A percentile compares a stretch with the other conserved stretches of the same genome.
These are phyloP conservation scores for Phytopythium mirpurense DNA, from an alignment of 352 stramenopile species.

Conservation along the genomic window DNA sequence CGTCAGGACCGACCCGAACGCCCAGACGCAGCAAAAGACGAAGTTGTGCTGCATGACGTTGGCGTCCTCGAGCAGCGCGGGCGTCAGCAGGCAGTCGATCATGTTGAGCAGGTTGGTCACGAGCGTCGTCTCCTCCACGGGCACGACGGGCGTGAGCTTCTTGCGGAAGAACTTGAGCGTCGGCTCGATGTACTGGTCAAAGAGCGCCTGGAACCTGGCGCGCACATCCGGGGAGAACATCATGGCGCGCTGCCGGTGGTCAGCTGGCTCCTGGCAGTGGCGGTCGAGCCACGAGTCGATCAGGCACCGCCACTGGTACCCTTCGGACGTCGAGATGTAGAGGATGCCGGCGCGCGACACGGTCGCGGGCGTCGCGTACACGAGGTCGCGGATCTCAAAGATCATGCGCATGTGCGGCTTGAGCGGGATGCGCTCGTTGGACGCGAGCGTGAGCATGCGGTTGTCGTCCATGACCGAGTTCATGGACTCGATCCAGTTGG, in stretches of 20 bases:
- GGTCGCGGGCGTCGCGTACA: slow-evolving; percentile 94
- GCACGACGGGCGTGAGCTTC: slow-evolving; percentile 89
- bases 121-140: slow-evolving; percentile 91
- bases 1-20: slow-evolving; percentile 91
- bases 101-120: slow-evolving; percentile 93
- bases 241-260: slow-evolving; percentile 70
- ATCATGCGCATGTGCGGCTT: slow-evolving; percentile 97
- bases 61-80: slow-evolving; percentile 67
- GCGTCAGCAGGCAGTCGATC: slow-evolving; percentile 90
- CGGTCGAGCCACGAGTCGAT: slow-evolving; percentile 92
- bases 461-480: slow-evolving; percentile 98
- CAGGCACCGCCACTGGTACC: slow-evolving; percentile 93
- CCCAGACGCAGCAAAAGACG: slow-evolving; percentile 95
- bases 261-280: slow-evolving; percentile 52
- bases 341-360: slow-evolving; percentile 94
- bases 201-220: slow-evolving; percentile 81
- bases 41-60: slow-evolving; percentile 90
- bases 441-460: slow-evolving; percentile 94
- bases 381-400: slow-evolving; percentile 96
- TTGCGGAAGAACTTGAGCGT: slow-evolving; percentile 94
- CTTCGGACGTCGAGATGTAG: slow-evolving; percentile 94
- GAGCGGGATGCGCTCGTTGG: slow-evolving; percentile 95
- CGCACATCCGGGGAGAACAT: slow-evolving; percentile 74
- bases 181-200: slow-evolving; percentile 90
- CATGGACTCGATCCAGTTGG: slow-evolving; percentile 98